Percentiles rank a stretch among this genome's conserved stretches.
These are phyloP conservation scores for Paspalum notatum DNA, from an alignment of 176 grass and related monocot species.

Conservation along the genomic window DNA sequence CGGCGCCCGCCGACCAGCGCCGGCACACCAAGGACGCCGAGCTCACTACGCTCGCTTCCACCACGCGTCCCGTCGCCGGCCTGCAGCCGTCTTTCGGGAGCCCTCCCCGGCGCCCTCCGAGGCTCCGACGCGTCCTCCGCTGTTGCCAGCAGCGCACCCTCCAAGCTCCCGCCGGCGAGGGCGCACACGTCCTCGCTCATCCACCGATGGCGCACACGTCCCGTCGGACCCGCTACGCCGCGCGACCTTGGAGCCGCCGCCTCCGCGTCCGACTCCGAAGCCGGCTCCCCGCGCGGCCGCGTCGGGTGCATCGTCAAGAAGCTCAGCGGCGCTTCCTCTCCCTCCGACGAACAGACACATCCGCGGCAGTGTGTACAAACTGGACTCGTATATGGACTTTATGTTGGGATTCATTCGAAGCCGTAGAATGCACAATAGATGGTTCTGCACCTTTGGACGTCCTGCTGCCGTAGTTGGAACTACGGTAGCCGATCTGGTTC, in stretches of 20 bases:
- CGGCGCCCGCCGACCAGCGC: conserved; percentile 37
- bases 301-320: conserved; percentile 56
- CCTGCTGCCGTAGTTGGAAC: no score
- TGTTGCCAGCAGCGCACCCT: background rate
- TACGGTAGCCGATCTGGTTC: no score
- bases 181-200: conserved; percentile 86
- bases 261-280: conserved; percentile 40
- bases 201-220: conserved; percentile 91
- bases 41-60: conserved; percentile 47
- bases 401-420: no score
- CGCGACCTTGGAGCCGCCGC: no score
- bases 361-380: no score
- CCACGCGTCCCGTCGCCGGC: no score
- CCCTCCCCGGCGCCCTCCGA: conserved; percentile 51
- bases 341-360: conserved; percentile 60
- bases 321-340: conserved; percentile 50
- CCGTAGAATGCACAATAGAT: no score
- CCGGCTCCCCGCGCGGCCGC: conserved; percentile 51
- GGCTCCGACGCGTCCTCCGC: conserved; percentile 43
- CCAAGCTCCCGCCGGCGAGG: conserved; percentile 47
- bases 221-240: conserved; percentile 41
- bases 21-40: conserved; percentile 65
- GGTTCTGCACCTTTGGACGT: no score
- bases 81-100: conserved; percentile 58
- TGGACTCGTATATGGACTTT: no score